phyloP scores from a whole-genome alignment of 2,329 filamentous ascomycete species.

The Diaporthe sp. region DNA sequence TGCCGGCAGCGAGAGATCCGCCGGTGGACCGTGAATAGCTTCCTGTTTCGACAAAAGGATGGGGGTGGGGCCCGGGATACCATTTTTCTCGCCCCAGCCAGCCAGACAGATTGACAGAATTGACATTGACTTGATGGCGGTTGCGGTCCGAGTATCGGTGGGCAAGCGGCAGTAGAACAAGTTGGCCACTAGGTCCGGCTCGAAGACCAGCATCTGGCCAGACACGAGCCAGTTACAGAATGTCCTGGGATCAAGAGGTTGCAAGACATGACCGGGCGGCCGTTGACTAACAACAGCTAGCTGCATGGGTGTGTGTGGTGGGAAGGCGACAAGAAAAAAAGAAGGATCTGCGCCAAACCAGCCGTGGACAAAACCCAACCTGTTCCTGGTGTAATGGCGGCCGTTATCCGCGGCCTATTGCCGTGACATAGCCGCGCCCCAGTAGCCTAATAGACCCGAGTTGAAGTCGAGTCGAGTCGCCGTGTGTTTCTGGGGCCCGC shows the following conservation, averaged over 20 bases:
- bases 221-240: not conserved
- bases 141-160: constrained; percentile 37
- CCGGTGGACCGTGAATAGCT: constrained; percentile 9
- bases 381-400: not conserved
- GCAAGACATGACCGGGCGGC: not conserved
- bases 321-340: constrained; percentile 5
- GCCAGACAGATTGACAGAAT: not conserved
- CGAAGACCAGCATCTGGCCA: constrained; percentile 7
- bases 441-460: constrained; percentile 2
- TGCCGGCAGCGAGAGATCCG: constrained; percentile 7
- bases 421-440: not conserved
- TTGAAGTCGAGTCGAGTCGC: not conserved
- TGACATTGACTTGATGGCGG: not conserved
- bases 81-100: constrained; percentile 1
- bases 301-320: not conserved
- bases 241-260: constrained; percentile 3
- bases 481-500: not conserved
- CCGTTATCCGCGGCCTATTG: constrained; percentile 30
- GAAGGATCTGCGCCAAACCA: constrained; percentile 17
- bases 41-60: constrained; percentile 6
- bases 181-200: constrained; percentile 4
- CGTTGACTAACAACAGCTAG: constrained; percentile 2
- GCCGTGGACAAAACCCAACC: not conserved
- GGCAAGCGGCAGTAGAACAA: constrained; percentile 4
- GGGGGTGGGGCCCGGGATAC: not conserved